Evolutionary conservation across 352 stramenopile species (phyloP), one percentile per base, ranked within the genome.

Genomic region (Pythium oligandrum): DNA sequence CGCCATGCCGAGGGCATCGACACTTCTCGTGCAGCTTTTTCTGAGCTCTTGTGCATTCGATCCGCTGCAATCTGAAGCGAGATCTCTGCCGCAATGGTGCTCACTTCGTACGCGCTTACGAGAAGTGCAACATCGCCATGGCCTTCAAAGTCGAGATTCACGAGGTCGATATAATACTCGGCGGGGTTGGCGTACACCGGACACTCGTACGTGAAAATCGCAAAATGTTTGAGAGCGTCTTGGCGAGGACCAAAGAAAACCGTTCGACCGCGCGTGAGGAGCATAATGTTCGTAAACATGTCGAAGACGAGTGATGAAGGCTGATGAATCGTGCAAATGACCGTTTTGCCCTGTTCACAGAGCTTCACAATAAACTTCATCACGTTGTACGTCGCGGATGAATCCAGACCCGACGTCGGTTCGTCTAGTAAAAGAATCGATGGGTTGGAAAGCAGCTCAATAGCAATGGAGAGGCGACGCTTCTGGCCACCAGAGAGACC

Each of bases 361-460:
- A 78, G 66, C 6, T 63, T 64, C 3, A 44, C 8, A 33, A 81
- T 60, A 37, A 61, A 73, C 55, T 77, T 61, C 63, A 81, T 71
- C 30, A 77, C 58, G 37, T 70, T 65, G 39, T 68, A 61, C 8
- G 71, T 61, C 1, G 68, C 68, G 37, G 59, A 62, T 26, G 71
- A 83, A 53, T 83, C 70, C 2, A 83, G 44, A 1, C 70, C 73
- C 3, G 60, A 80, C 35, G 78, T 88, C 6, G 82, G 78, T 55
- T 94, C 79, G 51, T 95, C 86, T 1, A 95, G 57, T 45, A 93
- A 86, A 4, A 96, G 49, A n/a, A 95, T 72, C 2, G 56, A 65
- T 7, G 87, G 85, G 51, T 78, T 69, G 3, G 63, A 73, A 11
- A 95, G 58, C 30, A 95, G 57, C 53, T 92, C 85, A 17, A 94